A percentile compares a stretch with the other conserved stretches of the same genome.
phyloP scores from a whole-genome alignment of 345 rosid genomes.

The Gossypium australe region DNA sequence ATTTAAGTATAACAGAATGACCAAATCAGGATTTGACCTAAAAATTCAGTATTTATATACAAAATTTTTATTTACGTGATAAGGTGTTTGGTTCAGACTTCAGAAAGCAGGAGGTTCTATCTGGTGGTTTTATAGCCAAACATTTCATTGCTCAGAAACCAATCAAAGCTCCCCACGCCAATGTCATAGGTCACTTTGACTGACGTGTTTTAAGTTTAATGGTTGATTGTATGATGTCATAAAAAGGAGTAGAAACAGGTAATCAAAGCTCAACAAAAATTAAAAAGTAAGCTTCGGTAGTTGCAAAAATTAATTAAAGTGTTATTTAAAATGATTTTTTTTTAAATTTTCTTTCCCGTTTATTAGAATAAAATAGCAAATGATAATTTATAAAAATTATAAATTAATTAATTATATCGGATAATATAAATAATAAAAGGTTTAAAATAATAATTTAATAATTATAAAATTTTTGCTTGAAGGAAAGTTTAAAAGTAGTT shows the following conservation, averaged over 20 bases:
- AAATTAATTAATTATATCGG: too few relatives aligned
- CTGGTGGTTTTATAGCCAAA: background rate
- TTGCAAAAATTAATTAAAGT: background rate
- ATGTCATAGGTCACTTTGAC: background rate
- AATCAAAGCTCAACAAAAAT: too few relatives aligned
- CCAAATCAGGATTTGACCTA: background rate
- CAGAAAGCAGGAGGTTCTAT: background rate
- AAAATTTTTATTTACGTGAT: background rate
- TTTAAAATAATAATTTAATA: too few relatives aligned
- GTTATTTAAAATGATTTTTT: too few relatives aligned
- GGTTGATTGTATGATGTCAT: too few relatives aligned
- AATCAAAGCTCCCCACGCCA: background rate
- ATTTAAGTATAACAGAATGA: background rate
- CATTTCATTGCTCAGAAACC: background rate
- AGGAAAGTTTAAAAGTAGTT: too few relatives aligned
- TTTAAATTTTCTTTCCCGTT: too few relatives aligned
- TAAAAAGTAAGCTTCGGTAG: background rate
- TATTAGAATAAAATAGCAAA: too few relatives aligned
- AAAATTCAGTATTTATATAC: background rate
- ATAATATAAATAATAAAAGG: too few relatives aligned
- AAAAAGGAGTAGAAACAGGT: background rate
- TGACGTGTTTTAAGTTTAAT: background rate
- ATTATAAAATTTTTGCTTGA: too few relatives aligned
- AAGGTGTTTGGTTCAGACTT: background rate
- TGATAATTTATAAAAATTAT: too few relatives aligned